These are phyloP conservation scores for Colletotrichum siamense DNA, from an alignment of 2,329 filamentous ascomycete genomes.

Conservation along the genomic window DNA sequence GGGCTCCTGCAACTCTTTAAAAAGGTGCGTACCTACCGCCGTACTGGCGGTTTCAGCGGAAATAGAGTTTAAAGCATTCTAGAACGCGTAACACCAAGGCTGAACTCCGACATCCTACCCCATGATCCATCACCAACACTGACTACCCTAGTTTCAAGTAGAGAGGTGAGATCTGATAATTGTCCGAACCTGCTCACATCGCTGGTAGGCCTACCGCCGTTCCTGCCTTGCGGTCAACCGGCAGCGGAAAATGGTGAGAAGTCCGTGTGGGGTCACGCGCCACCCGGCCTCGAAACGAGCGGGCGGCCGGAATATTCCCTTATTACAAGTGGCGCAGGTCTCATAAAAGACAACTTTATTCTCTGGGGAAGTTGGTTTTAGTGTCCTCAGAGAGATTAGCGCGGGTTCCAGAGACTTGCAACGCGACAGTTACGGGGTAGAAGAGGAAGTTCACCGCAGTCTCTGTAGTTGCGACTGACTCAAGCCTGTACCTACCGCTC, in stretches of 20 bases:
- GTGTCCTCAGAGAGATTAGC: not conserved
- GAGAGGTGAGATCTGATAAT: not conserved
- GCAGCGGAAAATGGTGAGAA: not conserved
- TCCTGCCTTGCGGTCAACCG: not conserved
- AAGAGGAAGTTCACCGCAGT: not conserved
- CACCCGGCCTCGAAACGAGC: not conserved
- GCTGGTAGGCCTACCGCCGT: not conserved
- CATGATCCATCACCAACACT: not conserved
- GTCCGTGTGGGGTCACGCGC: not conserved
- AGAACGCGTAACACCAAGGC: not conserved
- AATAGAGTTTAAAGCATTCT: not conserved
- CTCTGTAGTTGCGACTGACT: not conserved
- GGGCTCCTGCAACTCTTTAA: not conserved
- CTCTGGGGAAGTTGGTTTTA: not conserved
- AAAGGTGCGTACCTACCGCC: not conserved
- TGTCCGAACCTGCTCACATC: not conserved
- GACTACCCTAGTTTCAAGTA: not conserved
- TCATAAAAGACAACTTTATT: not conserved
- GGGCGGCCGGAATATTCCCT: not conserved
- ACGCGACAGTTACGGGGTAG: not conserved
- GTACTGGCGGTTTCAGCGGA: not conserved
- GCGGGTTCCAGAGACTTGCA: not conserved
- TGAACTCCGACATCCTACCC: not conserved
- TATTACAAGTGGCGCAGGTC: not conserved
- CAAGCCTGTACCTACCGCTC: too few relatives aligned